Evolutionary conservation across 2,329 filamentous ascomycete genomes (phyloP), one percentile per base, ranked within the genome.

Genomic region (Neopestalotiopsis rosae): DNA sequence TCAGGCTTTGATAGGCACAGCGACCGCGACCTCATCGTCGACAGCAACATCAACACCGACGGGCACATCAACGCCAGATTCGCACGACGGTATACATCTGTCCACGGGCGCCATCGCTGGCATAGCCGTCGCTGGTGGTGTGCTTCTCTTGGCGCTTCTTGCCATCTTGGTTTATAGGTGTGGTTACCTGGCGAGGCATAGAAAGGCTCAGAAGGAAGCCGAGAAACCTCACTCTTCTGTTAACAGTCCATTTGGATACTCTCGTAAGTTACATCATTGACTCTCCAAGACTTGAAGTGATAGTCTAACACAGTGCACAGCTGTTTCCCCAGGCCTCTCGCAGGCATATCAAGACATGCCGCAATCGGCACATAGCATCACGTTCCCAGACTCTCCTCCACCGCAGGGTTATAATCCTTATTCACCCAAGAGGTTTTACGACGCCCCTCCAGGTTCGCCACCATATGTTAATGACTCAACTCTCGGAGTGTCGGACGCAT

Each of bases 71-170:
- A 5, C 64, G 58, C 20, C 49, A 58, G n/a, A 62, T 9, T 62
- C 59, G 34, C n/a, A 42, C n/a, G 32, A 30, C 30, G 59, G 28
- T 20, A 30, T 40, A 1, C 59, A 62, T 1, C 17, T 66, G 30
- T 58, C 64, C 12, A 34, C 52, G 6, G 64, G 42, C 17, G 64
- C 81, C 12, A 84, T 86, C 61, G 79, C 75, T 4, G 84, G 85
- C 20, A 66, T 66, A 38, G 30, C 24, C 24, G 32, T 58, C 28
- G 42, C 28, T 24, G 52, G 45, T 57, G 42, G 42, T 14, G 32
- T 58, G 28, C 12, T 66, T 10, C 9, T 66, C 20, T 34, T 66
- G 14, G 17, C 13, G 13, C 42, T 66, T 7, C 30, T 66, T 17
- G 52, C 13, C 9, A 20, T 40, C 24, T 58, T 66, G 30, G 49